Percentiles rank a stretch among this genome's conserved stretches.
These are phyloP conservation scores for Prasinococcaceae sp. DNA, from an alignment of 139 green algal genomes.

Conservation along the genomic window DNA sequence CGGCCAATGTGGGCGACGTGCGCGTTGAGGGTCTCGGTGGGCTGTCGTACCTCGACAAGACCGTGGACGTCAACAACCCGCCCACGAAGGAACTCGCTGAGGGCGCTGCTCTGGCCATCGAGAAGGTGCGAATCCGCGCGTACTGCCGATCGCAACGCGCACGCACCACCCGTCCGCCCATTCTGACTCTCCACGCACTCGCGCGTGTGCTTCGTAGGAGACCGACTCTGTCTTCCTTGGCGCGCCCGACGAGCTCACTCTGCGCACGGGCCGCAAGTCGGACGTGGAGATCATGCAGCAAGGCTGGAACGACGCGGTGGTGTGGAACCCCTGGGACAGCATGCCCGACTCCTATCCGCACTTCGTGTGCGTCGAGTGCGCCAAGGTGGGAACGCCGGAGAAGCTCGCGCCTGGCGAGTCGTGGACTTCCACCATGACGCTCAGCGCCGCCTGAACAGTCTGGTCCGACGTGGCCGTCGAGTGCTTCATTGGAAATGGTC, in stretches of 20 bases:
- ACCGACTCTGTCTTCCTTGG: conserved; percentile 70
- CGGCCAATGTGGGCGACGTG: conserved; percentile 47
- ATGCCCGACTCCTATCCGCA: conserved; percentile 30
- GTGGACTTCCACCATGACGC: too few relatives aligned
- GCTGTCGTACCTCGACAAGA: conserved; percentile 73
- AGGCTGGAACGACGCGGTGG: conserved; percentile 21
- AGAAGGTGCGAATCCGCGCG: not conserved
- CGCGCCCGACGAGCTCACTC: conserved; percentile 50
- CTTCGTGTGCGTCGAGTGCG: conserved; percentile 30
- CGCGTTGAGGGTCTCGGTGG: conserved; percentile 50
- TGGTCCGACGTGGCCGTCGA: too few relatives aligned
- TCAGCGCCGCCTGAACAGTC: too few relatives aligned
- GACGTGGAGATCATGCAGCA: not conserved
- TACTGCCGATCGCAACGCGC: not conserved
- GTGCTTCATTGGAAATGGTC: too few relatives aligned
- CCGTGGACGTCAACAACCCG: conserved; percentile 58
- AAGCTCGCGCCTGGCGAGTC: too few relatives aligned
- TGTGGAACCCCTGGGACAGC: conserved; percentile 25
- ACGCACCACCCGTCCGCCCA: not conserved
- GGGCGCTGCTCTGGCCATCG: conserved; percentile 28
- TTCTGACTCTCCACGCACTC: not conserved
- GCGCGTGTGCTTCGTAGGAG: conserved; percentile 2
- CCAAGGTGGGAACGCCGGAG: conserved; percentile 7
- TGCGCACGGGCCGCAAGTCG: conserved; percentile 53
- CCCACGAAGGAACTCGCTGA: conserved; percentile 46